Evolutionary conservation across 2,329 filamentous ascomycete species (phyloP), one percentile per base, ranked within the genome.

Genomic region (Fusarium coffeatum): DNA sequence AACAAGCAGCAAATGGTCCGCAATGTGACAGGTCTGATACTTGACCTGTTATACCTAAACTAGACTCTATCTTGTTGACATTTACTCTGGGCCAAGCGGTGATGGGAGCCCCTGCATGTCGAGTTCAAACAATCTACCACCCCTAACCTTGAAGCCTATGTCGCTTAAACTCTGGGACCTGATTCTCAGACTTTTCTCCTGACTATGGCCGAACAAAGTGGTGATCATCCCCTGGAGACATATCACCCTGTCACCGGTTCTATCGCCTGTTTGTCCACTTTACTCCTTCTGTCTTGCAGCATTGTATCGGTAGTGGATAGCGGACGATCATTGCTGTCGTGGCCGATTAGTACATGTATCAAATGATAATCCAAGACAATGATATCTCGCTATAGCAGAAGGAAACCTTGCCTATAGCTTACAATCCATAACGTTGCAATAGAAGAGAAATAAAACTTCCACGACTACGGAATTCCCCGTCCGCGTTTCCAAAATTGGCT

Each of bases 141-240:
- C 47, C 47, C 22, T 37, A 30, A 18, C 22, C 46, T 16, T 16
- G 43, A 13, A 18, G 10, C 34, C 18, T 37, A 10, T n/a, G 34
- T 37, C 34, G 34, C 34, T 18, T 37, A 37, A 37, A 37, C 5
- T n/a, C 6, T n/a, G 49, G 20, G 49, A 41, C 48, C 32, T 51
- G 48, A 51, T 51, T 51, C 20, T 51, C 48, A 11, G 32, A 51
- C 32, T 40, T 41, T 51, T 51, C 49, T 51, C 49, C 34, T 51
- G 49, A 51, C 49, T 51, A 41, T 18, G 13, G 34, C 34, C 34
- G 49, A 41, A 51, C 23, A 41, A 37, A 51, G 49, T 27, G 22
- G 34, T 51, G 30, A 51, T 51, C 49, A 25, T 28, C 49, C 30
- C 34, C 32, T 25, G 15, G 12, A 37, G 22, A 37, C 34, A 37